Evolutionary conservation across 306 rosid genomes (phyloP).

Genomic region (Ochetophila trinervis): DNA sequence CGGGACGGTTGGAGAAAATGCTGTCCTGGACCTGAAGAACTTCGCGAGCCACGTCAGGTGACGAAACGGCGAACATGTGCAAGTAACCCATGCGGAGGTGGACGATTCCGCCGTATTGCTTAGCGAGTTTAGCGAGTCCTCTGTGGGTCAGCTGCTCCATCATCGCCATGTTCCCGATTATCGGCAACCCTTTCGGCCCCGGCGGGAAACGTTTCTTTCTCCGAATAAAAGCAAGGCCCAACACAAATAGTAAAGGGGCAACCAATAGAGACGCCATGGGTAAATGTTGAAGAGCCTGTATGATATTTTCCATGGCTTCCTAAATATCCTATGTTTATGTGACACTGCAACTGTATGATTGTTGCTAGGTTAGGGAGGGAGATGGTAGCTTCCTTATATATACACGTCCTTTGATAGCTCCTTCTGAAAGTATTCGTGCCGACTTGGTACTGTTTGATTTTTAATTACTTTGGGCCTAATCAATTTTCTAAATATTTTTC

Average conservation of each 20-base stretch:
- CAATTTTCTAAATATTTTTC: too few species aligned
- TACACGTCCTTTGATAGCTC: neutral
- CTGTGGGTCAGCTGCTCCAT: conserved; percentile 83
- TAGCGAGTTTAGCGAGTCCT: conserved; percentile 58
- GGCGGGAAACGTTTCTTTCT: conserved; percentile 58
- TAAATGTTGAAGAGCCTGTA: conserved; percentile 33
- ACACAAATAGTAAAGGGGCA: conserved; percentile 27
- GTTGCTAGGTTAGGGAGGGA: conserved; percentile 32
- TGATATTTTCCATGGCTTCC: conserved; percentile 31
- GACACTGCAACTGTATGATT: conserved; percentile 34
- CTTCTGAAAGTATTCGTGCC: too few species aligned
- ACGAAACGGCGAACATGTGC: conserved; percentile 67
- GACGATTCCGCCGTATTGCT: conserved; percentile 65
- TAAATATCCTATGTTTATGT: neutral
- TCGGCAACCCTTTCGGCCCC: conserved; percentile 73
- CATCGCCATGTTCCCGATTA: conserved; percentile 76
- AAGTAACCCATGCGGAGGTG: conserved; percentile 74
- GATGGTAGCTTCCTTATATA: conserved; percentile 28
- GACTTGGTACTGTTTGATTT: too few species aligned
- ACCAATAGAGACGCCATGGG: conserved; percentile 18
- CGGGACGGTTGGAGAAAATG: conserved; percentile 77
- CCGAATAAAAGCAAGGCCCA: conserved; percentile 20
- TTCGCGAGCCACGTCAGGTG: conserved; percentile 58
- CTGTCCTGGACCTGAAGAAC: conserved; percentile 77
- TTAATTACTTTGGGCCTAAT: too few species aligned